These are phyloP conservation scores for Microcera coccophila DNA, from an alignment of 2,329 filamentous ascomycete genomes.

Conservation along the genomic window DNA sequence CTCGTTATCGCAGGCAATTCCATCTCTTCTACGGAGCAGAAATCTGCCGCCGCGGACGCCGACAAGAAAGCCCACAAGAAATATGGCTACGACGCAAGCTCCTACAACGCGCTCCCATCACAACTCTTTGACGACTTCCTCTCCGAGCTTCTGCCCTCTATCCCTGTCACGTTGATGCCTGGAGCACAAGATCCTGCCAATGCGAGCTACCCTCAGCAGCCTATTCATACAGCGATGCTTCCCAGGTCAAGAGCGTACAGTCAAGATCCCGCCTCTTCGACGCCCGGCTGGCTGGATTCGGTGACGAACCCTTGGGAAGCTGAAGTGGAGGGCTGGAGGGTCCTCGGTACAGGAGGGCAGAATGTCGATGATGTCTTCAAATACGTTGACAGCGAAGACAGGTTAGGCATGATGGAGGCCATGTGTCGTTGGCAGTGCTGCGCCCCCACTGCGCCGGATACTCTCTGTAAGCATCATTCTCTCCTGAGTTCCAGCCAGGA, in stretches of 20 bases:
- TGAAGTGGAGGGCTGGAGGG: slow-evolving; percentile 82
- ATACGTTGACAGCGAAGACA: slow-evolving; percentile 74
- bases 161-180: slow-evolving; percentile 85
- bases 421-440: slow-evolving; percentile 89
- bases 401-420: slow-evolving; percentile 86
- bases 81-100: slow-evolving; percentile 87
- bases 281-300: slow-evolving; percentile 74
- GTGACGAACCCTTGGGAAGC: slow-evolving; percentile 94
- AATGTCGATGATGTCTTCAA: slow-evolving; percentile 92
- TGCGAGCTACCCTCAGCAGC: slow-evolving; percentile 84
- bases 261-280: slow-evolving; percentile 39
- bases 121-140: slow-evolving; percentile 82
- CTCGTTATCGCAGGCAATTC: slow-evolving; percentile 92
- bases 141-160: slow-evolving; percentile 71
- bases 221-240: slow-evolving; percentile 90
- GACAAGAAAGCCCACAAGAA: slow-evolving; percentile 63
- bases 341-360: slow-evolving; percentile 85
- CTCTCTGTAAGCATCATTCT: slow-evolving; percentile 64
- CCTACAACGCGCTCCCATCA: slow-evolving; percentile 84
- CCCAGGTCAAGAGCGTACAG: slow-evolving; percentile 68
- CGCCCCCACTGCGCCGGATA: slow-evolving; percentile 93
- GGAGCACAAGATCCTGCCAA: slow-evolving; percentile 85
- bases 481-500: too few species aligned
- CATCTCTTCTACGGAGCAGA: slow-evolving; percentile 60
- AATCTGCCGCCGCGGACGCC: slow-evolving; percentile 30